Base-by-base conservation (phyloP, 257 asterid genomes). In the Fraxinus pennsylvanica region DNA sequence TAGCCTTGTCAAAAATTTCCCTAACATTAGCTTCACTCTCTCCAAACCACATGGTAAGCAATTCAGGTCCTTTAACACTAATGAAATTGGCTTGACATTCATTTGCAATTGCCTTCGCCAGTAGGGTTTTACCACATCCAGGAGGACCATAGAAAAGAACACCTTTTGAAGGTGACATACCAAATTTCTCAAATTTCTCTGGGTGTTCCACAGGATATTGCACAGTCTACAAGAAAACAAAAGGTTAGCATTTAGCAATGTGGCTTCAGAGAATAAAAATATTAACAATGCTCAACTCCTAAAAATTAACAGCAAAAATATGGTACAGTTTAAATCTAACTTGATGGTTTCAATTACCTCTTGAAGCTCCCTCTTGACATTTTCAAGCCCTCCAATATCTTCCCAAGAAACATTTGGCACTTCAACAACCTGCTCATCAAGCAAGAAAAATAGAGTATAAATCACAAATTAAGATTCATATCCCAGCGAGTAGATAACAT, bases 21-120 rank as follows among this genome's bases (percentile, higher is more conserved):
- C 92, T 88, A 57, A 90, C 92, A 80, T 90, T 90, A n/a, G 94
- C 92, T 73, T 90, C 94, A 84, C 94, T 89, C 82, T 89, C 94
- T 71, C 94, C 94, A 43, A 90, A 90, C 92, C 92, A 90, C 94
- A 88, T 90, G 9, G 94, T 89, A 43, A 89, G 92, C 80, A 89
- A 75, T 78, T 89, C 94, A 30, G 92, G 93, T 15, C 94, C 94
- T 85, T 89, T 89, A 21, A 89, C 74, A 72, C 92, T 85, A 29
- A 89, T 89, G 75, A 88, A 88, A 68, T 88, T 90, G 80, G 92
- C 93, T 77, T 86, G 92, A 39, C 92, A 88, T 85, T 90, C 94
- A 43, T 90, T 90, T 45, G 94, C 91, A 47, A 90, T 86, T 63
- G 94, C 94, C 86, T 88, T 90, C 75, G 94, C 94, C 35, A 89